phyloP scores from a whole-genome alignment of 2,329 filamentous ascomycete genomes.

The Claviceps africana region DNA sequence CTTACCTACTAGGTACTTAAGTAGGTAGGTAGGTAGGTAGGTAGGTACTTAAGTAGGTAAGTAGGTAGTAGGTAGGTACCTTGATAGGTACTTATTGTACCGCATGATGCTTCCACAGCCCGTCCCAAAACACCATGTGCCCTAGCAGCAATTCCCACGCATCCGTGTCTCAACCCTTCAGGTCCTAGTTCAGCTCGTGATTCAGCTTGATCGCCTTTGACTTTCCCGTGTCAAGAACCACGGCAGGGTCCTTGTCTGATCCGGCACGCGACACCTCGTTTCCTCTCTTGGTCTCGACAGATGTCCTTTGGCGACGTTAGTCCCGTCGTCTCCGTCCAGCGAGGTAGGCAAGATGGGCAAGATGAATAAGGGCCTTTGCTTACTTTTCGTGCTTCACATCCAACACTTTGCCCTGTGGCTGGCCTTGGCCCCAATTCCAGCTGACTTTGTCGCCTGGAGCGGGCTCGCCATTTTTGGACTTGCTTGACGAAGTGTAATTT shows the following conservation, averaged over 20 bases:
- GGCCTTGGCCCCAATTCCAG: constrained; percentile 31
- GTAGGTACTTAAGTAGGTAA: too few relatives aligned
- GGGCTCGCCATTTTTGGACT: constrained; percentile 14
- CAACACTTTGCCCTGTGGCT: constrained; percentile 29
- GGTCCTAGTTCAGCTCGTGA: constrained; percentile 6
- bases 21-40: too few relatives aligned
- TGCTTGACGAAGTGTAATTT: constrained; percentile 3
- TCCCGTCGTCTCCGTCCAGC: not conserved
- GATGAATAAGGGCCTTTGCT: constrained; percentile 9
- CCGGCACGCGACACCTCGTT: constrained; percentile 28
- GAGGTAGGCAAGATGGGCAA: not conserved
- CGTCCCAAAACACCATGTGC: not conserved
- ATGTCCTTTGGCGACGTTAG: constrained; percentile 14
- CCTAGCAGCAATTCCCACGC: not conserved
- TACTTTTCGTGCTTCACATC: constrained; percentile 30
- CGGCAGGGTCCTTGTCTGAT: constrained; percentile 26
- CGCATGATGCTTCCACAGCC: too few relatives aligned
- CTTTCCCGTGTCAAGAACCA: constrained; percentile 23
- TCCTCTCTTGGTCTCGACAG: constrained; percentile 26
- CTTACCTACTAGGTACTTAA: too few relatives aligned
- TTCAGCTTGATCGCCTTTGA: constrained; percentile 5
- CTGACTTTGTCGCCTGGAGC: constrained; percentile 29
- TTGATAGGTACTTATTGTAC: too few relatives aligned
- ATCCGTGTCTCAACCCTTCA: not conserved
- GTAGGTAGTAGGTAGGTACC: too few relatives aligned